Conservation (phyloP, 2,329 filamentous ascomycete genomes). For the Fusarium dlaminii region DNA sequence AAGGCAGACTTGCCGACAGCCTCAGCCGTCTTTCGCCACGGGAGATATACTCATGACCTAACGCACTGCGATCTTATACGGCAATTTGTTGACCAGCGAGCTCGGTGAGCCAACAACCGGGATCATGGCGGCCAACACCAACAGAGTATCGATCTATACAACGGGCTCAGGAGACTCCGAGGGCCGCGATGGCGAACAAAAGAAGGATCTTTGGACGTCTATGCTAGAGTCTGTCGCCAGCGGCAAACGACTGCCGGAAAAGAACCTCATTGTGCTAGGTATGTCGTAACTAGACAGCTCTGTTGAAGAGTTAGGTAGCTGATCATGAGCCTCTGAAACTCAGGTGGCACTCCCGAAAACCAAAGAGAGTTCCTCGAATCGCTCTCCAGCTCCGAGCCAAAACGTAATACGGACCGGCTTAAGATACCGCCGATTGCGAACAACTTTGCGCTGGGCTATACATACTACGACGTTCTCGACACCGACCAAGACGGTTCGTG, state of each 20-base stretch:
- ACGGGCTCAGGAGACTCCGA: constrained; percentile 64
- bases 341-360: constrained; percentile 82
- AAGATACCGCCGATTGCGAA: constrained; percentile 85
- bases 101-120: constrained; percentile 28
- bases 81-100: constrained; percentile 13
- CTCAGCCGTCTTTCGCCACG: not conserved
- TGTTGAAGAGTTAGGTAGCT: constrained; percentile 35
- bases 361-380: constrained; percentile 85
- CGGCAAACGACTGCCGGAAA: constrained; percentile 88
- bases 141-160: constrained; percentile 68
- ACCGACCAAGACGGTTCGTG: constrained; percentile 86
- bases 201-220: constrained; percentile 92
- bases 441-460: constrained; percentile 91
- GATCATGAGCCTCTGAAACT: constrained; percentile 37
- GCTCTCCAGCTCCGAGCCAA: constrained; percentile 63
- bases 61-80: constrained; percentile 4
- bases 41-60: constrained; percentile 21
- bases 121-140: constrained; percentile 61
- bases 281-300: constrained; percentile 42
- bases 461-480: constrained; percentile 93
- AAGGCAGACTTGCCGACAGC: not conserved
- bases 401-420: constrained; percentile 64
- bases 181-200: constrained; percentile 72
- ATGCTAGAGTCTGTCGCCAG: constrained; percentile 92
- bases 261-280: constrained; percentile 89